phyloP scores from a whole-genome alignment of 2,329 filamentous ascomycete species.

The Trichophyton schoenleinii region DNA sequence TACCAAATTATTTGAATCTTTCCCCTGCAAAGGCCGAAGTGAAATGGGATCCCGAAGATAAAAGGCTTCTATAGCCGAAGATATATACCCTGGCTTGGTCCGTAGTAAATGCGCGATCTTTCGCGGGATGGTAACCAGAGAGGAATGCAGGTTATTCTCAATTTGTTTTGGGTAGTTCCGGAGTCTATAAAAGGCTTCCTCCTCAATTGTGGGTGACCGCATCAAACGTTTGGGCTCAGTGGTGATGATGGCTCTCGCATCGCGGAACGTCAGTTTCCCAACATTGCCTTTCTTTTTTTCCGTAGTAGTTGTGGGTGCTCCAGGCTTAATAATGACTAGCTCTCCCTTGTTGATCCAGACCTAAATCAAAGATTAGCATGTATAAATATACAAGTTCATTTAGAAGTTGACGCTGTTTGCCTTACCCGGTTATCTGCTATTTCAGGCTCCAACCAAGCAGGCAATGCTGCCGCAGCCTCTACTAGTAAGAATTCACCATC shows the following conservation, averaged over 20 bases:
- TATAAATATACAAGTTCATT: background rate
- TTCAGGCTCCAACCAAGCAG: conserved; percentile 83
- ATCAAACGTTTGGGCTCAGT: conserved; percentile 48
- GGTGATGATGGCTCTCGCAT: conserved; percentile 52
- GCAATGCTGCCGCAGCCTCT: conserved; percentile 78
- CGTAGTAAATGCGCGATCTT: conserved; percentile 71
- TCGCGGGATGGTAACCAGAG: conserved; percentile 62
- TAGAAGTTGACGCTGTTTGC: background rate
- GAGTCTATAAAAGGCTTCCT: conserved; percentile 81
- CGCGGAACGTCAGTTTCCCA: conserved; percentile 45
- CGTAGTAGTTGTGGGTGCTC: conserved; percentile 29
- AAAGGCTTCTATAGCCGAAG: conserved; percentile 78
- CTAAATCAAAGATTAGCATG: conserved; percentile 20
- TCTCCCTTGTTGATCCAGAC: conserved; percentile 77
- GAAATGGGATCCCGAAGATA: conserved; percentile 76
- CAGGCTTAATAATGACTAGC: conserved; percentile 56
- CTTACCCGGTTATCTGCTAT: conserved; percentile 64
- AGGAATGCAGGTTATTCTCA: conserved; percentile 59
- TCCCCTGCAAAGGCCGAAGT: conserved; percentile 53
- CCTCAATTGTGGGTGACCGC: conserved; percentile 62
- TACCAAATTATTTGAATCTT: conserved; percentile 40
- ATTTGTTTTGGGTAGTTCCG: conserved; percentile 73
- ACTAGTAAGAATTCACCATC: conserved; percentile 94
- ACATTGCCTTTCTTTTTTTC: conserved; percentile 24
- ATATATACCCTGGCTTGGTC: conserved; percentile 59